phyloP scores from a whole-genome alignment of 2,329 filamentous ascomycete genomes.

The Aciculosporium take region DNA sequence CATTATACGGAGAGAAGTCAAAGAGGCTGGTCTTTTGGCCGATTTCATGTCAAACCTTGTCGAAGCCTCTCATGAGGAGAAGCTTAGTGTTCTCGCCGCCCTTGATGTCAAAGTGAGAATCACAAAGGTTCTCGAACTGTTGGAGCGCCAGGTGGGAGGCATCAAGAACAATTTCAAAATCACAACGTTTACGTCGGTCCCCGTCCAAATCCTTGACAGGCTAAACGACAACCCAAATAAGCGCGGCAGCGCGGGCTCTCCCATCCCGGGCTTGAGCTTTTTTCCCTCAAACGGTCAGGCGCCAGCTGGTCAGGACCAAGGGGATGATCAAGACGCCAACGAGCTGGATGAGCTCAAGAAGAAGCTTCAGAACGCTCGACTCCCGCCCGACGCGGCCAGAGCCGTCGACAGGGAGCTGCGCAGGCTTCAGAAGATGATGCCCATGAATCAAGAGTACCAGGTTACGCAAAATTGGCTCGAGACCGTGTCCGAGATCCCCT shows the following conservation, averaged over 20 bases:
- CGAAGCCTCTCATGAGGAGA: conserved; percentile 79
- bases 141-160: conserved; percentile 66
- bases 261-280: conserved; percentile 27
- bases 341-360: conserved; percentile 87
- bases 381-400: conserved; percentile 75
- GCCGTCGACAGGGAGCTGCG: conserved; percentile 83
- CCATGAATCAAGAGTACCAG: conserved; percentile 89
- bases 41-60: conserved; percentile 96
- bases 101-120: conserved; percentile 66
- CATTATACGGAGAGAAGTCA: conserved; percentile 67
- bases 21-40: conserved; percentile 72
- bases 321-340: conserved; percentile 68
- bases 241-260: conserved; percentile 17
- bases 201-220: conserved; percentile 47
- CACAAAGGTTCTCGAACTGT: conserved; percentile 66
- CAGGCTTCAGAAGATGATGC: conserved; percentile 86
- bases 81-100: conserved; percentile 71
- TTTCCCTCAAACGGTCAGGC: conserved; percentile 19
- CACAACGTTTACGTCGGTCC: conserved; percentile 57
- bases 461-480: conserved; percentile 89
- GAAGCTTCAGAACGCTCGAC: conserved; percentile 64
- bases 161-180: conserved; percentile 84
- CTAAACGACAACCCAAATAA: conserved; percentile 25
- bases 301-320: conserved; percentile 33
- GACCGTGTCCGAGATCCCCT: conserved; percentile 86